A percentile compares a stretch with the other conserved stretches of the same genome.
These are phyloP conservation scores for Penicillium turbatum DNA, from an alignment of 495 filamentous ascomycete genomes.

Conservation along the genomic window DNA sequence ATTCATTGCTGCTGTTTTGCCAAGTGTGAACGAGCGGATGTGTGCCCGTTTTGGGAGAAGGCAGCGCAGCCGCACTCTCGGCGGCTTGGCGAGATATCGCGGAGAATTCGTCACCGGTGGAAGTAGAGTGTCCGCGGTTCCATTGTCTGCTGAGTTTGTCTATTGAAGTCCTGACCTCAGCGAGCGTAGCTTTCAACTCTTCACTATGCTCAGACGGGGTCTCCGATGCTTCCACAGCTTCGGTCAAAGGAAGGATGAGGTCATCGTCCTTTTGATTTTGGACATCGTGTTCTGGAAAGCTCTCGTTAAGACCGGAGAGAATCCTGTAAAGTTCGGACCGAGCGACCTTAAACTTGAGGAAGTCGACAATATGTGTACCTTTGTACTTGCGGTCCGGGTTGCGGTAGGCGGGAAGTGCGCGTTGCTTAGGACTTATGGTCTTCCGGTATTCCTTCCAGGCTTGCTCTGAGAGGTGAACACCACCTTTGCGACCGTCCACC, in stretches of 20 bases:
- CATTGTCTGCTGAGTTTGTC: conserved; percentile 19
- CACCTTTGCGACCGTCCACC: conserved; percentile 79
- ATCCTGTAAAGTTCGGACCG: conserved; percentile 48
- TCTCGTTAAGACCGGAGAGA: conserved; percentile 40
- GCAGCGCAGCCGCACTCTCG: conserved; percentile 21
- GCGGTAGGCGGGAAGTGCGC: conserved; percentile 36
- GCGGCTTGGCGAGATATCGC: conserved; percentile 20
- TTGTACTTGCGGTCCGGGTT: conserved; percentile 37
- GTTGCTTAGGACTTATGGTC: conserved; percentile 31
- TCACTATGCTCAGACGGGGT: conserved; percentile 20
- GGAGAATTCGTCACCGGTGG: conserved; percentile 16
- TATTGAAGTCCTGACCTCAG: conserved; percentile 8
- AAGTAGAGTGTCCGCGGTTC: conserved; percentile 6
- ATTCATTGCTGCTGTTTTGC: conserved; percentile 37
- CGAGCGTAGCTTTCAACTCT: conserved; percentile 28
- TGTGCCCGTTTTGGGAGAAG: conserved; percentile 25
- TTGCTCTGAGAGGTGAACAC: conserved; percentile 55
- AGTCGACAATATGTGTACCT: conserved; percentile 60
- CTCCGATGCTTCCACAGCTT: conserved; percentile 30
- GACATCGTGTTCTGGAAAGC: conserved; percentile 31
- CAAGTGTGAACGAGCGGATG: conserved; percentile 44
- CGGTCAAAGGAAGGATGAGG: conserved; percentile 40
- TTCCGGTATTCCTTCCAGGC: conserved; percentile 52
- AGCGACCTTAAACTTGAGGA: conserved; percentile 62
- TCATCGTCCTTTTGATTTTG: conserved; percentile 41